A percentile compares a stretch with the other conserved stretches of the same genome.
phyloP scores from a whole-genome alignment of 345 rosid genomes.

The Camelina laxa region DNA sequence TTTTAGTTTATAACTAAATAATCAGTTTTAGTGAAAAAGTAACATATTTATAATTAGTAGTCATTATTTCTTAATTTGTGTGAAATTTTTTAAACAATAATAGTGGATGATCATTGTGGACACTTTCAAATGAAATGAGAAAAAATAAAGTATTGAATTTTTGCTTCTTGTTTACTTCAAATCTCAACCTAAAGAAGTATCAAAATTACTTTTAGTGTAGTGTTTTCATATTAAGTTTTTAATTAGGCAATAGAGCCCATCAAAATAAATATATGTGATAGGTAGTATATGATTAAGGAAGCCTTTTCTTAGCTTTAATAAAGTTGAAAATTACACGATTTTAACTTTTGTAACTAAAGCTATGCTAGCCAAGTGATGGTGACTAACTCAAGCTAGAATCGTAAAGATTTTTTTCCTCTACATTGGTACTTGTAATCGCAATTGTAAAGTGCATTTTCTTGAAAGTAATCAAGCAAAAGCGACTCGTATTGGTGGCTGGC shows the following conservation, averaged over 20 bases:
- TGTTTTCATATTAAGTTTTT: neutral
- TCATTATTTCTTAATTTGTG: too few relatives aligned
- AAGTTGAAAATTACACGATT: constrained; percentile 39
- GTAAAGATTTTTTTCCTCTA: constrained; percentile 24
- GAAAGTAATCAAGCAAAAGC: constrained; percentile 28
- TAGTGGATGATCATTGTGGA: neutral
- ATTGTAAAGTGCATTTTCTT: constrained; percentile 41
- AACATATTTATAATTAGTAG: too few relatives aligned
- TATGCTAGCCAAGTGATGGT: constrained; percentile 38
- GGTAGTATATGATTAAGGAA: constrained; percentile 32
- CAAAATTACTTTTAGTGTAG: neutral
- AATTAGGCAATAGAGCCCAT: constrained; percentile 40
- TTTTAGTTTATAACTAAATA: too few relatives aligned
- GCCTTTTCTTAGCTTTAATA: constrained; percentile 38
- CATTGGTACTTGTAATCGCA: constrained; percentile 44
- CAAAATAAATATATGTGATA: constrained; percentile 35
- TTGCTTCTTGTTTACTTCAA: constrained; percentile 1
- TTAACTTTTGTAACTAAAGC: constrained; percentile 39
- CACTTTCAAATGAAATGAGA: neutral
- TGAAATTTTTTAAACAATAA: too few relatives aligned
- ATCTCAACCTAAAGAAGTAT: constrained; percentile 21
- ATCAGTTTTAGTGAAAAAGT: too few relatives aligned
- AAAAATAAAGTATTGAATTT: neutral
- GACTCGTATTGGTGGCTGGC: constrained; percentile 42
- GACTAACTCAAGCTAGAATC: constrained; percentile 42